These are phyloP conservation scores for Leavenworthia alabamica DNA, from an alignment of 345 rosid species.

Conservation along the genomic window DNA sequence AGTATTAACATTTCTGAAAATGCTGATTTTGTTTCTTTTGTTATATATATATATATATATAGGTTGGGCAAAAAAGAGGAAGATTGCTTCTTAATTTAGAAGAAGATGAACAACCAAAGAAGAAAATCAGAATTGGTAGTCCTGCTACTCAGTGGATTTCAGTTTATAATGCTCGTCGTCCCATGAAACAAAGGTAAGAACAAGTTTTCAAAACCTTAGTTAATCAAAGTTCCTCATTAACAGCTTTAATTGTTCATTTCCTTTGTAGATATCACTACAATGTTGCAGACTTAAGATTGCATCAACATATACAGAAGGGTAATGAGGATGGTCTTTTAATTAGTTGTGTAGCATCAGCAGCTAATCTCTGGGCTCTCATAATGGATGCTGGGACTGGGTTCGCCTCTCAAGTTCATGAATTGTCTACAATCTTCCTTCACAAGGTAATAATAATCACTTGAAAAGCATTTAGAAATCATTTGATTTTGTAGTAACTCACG, in stretches of 20 bases:
- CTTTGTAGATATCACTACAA: conserved; percentile 82
- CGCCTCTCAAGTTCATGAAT: conserved; percentile 74
- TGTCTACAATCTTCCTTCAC: conserved; percentile 75
- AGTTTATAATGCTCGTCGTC: conserved; percentile 83
- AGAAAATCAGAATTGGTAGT: conserved; percentile 74
- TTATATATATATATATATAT: too few species aligned
- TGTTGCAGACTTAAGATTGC: conserved; percentile 69
- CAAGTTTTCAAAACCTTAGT: conserved; percentile 21
- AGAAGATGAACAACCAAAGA: conserved; percentile 89
- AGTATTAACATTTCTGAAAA: conserved; percentile 3
- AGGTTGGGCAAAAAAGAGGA: conserved; percentile 91
- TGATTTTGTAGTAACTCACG: neutral
- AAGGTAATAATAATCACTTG: conserved; percentile 48
- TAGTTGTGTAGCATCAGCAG: conserved; percentile 80
- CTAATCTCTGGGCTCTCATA: conserved; percentile 92
- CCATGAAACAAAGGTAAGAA: conserved; percentile 91
- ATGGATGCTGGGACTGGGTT: conserved; percentile 99
- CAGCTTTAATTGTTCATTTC: neutral
- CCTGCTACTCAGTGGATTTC: conserved; percentile 94
- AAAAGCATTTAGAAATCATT: conserved; percentile 3
- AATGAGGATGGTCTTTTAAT: conserved; percentile 82
- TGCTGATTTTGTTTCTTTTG: neutral
- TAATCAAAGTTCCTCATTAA: neutral
- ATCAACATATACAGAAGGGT: conserved; percentile 81
- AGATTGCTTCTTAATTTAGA: conserved; percentile 52